phyloP scores from a whole-genome alignment of 768 basidiomycete species.

The Leucocoprinus leucothites region DNA sequence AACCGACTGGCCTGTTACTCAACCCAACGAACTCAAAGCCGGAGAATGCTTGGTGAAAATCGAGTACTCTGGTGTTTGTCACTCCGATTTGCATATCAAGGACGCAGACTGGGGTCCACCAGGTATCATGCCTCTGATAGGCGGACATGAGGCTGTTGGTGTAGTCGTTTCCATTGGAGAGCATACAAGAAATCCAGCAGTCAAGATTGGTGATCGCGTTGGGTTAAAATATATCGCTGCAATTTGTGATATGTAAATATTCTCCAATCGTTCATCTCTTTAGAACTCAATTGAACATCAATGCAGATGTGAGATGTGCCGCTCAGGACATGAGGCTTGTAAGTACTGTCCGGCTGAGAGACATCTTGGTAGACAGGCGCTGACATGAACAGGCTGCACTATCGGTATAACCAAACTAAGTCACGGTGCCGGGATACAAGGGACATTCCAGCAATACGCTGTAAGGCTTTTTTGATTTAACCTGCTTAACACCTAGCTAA shows the following conservation, averaged over 20 bases:
- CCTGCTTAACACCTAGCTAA: not conserved
- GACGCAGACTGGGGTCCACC: slow-evolving; percentile 76
- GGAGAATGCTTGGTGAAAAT: slow-evolving; percentile 78
- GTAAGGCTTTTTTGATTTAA: slow-evolving; percentile 28
- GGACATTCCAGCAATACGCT: slow-evolving; percentile 72
- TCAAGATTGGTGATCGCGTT: slow-evolving; percentile 76
- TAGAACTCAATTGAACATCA: slow-evolving; percentile 31
- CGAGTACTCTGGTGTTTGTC: slow-evolving; percentile 77
- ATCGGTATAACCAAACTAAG: slow-evolving; percentile 43
- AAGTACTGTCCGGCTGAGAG: slow-evolving; percentile 15
- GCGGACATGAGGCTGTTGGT: slow-evolving; percentile 86
- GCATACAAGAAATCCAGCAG: slow-evolving; percentile 51
- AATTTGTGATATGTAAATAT: slow-evolving; percentile 29
- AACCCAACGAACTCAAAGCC: slow-evolving; percentile 52
- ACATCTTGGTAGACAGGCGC: not conserved
- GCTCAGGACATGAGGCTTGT: slow-evolving; percentile 74
- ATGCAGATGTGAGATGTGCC: slow-evolving; percentile 71
- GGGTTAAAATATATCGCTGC: slow-evolving; percentile 81
- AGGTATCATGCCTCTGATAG: slow-evolving; percentile 64
- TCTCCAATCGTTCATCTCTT: not conserved
- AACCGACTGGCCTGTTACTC: slow-evolving; percentile 51
- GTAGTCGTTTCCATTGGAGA: slow-evolving; percentile 75
- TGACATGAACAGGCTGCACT: not conserved
- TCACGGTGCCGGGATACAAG: slow-evolving; percentile 68
- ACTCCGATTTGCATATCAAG: slow-evolving; percentile 77